Base-by-base conservation (phyloP, 2,329 filamentous ascomycete species). In the Gyromitra esculenta region DNA sequence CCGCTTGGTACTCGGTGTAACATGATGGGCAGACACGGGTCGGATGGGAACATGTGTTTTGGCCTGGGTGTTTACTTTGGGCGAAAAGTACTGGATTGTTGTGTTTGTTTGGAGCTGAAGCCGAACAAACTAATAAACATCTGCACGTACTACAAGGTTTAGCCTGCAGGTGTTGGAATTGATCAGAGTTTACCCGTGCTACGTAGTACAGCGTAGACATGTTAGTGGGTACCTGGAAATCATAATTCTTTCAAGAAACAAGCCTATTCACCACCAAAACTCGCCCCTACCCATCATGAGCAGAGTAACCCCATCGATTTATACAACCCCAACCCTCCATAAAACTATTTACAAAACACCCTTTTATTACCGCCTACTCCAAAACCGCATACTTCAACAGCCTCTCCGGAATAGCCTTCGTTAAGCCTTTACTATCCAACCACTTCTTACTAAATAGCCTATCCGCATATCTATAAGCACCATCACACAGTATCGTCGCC, bases 381-480 rank as follows among this genome's bases (percentile, higher is more conserved):
- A 98, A 85, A 78, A 98, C 94, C 84, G 97, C 96, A 84, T 99
- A 98, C 87, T 94, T 97, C 83, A 92, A 89, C 82, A 98, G 84
- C 82, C 92, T 90, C 85, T 92, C 88, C 5, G 96, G 96, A 83
- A 99, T 91, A 56, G 94, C 91, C 37, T 86, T 88, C 59, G 96
- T 84, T 79, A 99, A 85, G 74, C 91, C 92, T 89, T 98, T 99
- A 82, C 90, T 89, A 83, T 90, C 87, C 80, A 99, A 85, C 96
- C 96, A 99, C 84, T 91, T 94, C 83, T 89, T 89, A 59, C 93
- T 97, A 85, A 99, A 99, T 78, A 99, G 84, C 45, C 96, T 88
- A 79, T 99, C 96, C 4, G 96, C 96, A 83, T 99, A 99, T 82
- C 96, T 87, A 83, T 99, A 98, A n/a, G 96, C 96, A 76, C 96